Evolutionary conservation across 2,329 filamentous ascomycete genomes (phyloP), one percentile per base, ranked within the genome.

Genomic region (Teratosphaeria viscida): DNA sequence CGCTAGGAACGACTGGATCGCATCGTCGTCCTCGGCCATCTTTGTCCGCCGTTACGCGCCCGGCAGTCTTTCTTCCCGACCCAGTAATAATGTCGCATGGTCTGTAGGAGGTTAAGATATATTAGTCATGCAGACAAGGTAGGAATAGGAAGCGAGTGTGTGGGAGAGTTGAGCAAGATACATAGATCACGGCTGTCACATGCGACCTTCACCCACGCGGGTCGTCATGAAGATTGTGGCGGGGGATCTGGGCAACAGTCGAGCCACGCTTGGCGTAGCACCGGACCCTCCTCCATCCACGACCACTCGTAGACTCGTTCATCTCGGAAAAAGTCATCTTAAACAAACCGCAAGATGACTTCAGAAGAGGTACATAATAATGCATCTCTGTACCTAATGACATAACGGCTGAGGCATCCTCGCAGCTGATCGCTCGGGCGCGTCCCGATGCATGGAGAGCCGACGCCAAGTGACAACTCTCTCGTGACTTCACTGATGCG

Each of bases 1-100:
- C 7, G n/a, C 54, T 16, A 63, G 58, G 53, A 62, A 60, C 56
- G 60, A 61, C 60, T 63, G 57, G 60, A 63, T 61, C 39, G 60
- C 56, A 27, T 60, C 57, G 19, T 32, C 53, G 19, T 32, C 53
- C 52, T 35, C 57, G 35, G 39, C 57, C 59, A 61, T 61, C 55
- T 57, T 61, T 54, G 43, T 49, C 12, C 6, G 37, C 37, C 37
- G 11, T 23, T 19, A 19, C 43, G 43, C 43, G 19, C 43, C 43
- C 19, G 16, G 43, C 43, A 7, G 5, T 23, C 1, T 10, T 4
- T 49, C n/a, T 19, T n/a, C 19, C 5, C 16, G 5, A n/a, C 2
- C 43, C n/a, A 23, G 19, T 19, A n/a, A 6, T 49, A n/a, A 6
- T 49, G 8, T 16, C n/a, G 43, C 43, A 49, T 49, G n/a, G 43